Evolutionary conservation across 2,329 filamentous ascomycete species (phyloP).

Genomic region (Raffaelea albimanens): DNA sequence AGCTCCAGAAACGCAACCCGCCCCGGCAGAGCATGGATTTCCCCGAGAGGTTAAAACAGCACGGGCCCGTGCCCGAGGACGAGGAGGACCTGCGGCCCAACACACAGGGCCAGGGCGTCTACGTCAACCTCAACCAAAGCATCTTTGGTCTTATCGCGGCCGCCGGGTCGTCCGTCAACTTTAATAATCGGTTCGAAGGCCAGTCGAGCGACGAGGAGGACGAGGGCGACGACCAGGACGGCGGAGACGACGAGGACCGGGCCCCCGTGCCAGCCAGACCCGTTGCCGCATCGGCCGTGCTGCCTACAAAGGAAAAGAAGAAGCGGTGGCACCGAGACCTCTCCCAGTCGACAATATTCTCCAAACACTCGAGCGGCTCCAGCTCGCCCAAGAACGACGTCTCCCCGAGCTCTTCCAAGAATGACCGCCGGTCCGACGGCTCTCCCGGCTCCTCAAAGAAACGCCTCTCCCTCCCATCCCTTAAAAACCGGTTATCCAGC

Average conservation of each 20-base stretch:
- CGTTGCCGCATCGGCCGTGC: slow-evolving; percentile 45
- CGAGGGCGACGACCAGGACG: slow-evolving; percentile 19
- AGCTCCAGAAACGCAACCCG: slow-evolving; percentile 32
- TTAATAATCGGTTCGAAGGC: slow-evolving; percentile 69
- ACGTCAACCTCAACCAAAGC: slow-evolving; percentile 82
- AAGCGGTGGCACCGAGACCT: slow-evolving; percentile 4
- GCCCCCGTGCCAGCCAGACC: background rate
- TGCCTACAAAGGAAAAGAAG: slow-evolving; percentile 40
- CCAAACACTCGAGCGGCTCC: slow-evolving; percentile 9
- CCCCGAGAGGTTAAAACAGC: slow-evolving; percentile 38
- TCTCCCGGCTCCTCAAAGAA: slow-evolving; percentile 61
- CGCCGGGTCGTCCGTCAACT: slow-evolving; percentile 73
- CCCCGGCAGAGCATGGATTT: slow-evolving; percentile 34
- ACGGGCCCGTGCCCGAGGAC: slow-evolving; percentile 29
- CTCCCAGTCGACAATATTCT: slow-evolving; percentile 32
- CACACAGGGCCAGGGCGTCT: slow-evolving; percentile 36
- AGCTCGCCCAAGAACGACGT: slow-evolving; percentile 14
- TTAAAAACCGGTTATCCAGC: slow-evolving; percentile 32
- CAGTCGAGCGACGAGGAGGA: slow-evolving; percentile 73
- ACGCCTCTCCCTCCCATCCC: slow-evolving; percentile 56
- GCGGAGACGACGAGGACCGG: background rate
- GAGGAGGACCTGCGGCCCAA: slow-evolving; percentile 39
- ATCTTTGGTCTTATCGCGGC: slow-evolving; percentile 89
- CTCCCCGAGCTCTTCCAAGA: slow-evolving; percentile 23
- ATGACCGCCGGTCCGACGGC: slow-evolving; percentile 39